Base-by-base conservation (phyloP, 148 eudicot species). In the Chenopodium quinoa region DNA sequence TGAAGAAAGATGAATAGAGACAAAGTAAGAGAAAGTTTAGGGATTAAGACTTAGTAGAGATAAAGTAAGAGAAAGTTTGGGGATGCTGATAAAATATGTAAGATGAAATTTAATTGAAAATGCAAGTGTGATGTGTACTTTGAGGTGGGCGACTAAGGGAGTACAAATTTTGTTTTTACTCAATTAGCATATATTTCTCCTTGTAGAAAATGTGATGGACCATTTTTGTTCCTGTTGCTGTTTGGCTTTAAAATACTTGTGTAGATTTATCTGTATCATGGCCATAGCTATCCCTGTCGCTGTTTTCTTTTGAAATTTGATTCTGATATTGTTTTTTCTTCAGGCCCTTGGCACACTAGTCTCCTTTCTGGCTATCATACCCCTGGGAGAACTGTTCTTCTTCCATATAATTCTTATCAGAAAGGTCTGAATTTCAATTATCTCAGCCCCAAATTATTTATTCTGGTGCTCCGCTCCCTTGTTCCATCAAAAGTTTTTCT, bases 401-500 rank as follows among this genome's bases (percentile, higher is more conserved):
- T 95, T 95, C 92, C 98, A 95, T 86, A 85, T 95, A 75, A 93
- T 95, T 79, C 92, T 95, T 56, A 93, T 95, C 75, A 87, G 94
- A 63, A 95, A 95, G 97, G 98, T 95, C 50, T 17, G 86, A 71
- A 34, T 73, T 11, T 79, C 37, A 9, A 19, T 10, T 37, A n/a
- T 23, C 60, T 73, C 44, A 48, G 23, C 23, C 16, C 62, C 69
- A 44, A 73, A 46, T 75, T 4, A 12, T 34, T 58, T 67, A 34
- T 31, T 40, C 31, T 40, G 17, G 22, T 32, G 8, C 62, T 58
- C 71, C 65, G 14, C 62, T 47, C 29, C 60, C 47, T 52, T 69
- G 31, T 27, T 82, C 52, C 23, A 32, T 50, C 29, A 64, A 63
- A 54, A 1, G 46, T 32, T 52, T 6, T n/a, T 58, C 68, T 75